Evolutionary conservation across 176 grass and related monocot genomes (phyloP).

Genomic region (Triticum monococcum): DNA sequence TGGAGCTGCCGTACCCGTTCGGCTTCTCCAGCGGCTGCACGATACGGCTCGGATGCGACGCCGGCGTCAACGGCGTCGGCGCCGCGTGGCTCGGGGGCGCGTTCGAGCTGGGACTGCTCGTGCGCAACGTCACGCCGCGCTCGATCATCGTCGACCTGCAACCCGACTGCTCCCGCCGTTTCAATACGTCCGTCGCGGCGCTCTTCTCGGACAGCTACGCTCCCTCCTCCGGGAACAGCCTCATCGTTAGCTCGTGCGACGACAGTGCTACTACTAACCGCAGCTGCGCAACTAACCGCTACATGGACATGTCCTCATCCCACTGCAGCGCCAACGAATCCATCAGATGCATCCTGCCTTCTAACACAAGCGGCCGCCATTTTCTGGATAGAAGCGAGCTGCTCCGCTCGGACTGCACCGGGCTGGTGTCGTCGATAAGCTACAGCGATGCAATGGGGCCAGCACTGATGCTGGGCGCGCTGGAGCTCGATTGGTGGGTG

Average conservation of each 20-base stretch:
- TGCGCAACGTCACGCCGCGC: slow-evolving; percentile 43
- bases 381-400: not conserved
- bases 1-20: slow-evolving; percentile 47
- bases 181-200: not conserved
- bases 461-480: slow-evolving; percentile 6
- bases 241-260: slow-evolving; percentile 26
- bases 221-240: not conserved
- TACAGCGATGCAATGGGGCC: not conserved
- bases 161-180: slow-evolving; percentile 24
- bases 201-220: slow-evolving; percentile 28
- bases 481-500: slow-evolving; percentile 57
- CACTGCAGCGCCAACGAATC: not conserved
- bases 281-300: too few species aligned
- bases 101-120: slow-evolving; percentile 17
- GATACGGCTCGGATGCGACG: slow-evolving; percentile 23
- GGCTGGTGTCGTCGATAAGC: slow-evolving; percentile 36
- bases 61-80: not conserved
- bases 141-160: not conserved
- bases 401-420: not conserved
- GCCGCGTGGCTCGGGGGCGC: not conserved
- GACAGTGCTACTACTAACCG: too few species aligned
- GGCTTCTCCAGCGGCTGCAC: slow-evolving; percentile 51
- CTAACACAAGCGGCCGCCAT: not conserved
- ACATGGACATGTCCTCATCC: not conserved
- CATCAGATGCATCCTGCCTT: slow-evolving; percentile 19